Percentiles rank a stretch among this genome's conserved stretches.
Conservation (phyloP, 2,329 filamentous ascomycete genomes). For the Paraphoma sp. region DNA sequence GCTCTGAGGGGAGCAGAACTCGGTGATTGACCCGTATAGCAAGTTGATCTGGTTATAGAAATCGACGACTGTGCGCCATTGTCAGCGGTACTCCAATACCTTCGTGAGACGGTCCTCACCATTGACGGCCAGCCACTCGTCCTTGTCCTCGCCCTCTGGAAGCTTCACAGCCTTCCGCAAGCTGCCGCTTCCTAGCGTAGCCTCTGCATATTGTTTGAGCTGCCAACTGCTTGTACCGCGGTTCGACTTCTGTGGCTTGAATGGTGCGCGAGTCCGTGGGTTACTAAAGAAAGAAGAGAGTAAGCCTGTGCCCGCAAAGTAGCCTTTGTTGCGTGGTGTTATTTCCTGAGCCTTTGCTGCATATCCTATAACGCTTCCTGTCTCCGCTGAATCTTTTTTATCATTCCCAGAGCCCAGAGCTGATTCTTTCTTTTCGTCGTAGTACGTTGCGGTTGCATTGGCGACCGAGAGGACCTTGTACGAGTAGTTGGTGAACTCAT, state of each 20-base stretch:
- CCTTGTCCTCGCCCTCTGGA: constrained; percentile 95
- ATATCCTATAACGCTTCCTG: constrained; percentile 16
- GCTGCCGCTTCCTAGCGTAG: constrained; percentile 92
- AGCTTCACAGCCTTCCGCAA: constrained; percentile 95
- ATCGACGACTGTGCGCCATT: constrained; percentile 80
- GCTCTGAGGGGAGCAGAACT: constrained; percentile 96
- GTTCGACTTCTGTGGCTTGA: constrained; percentile 82
- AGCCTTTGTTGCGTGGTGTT: constrained; percentile 16
- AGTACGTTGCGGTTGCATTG: constrained; percentile 9
- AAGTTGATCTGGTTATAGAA: constrained; percentile 99
- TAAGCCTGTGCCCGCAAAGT: constrained; percentile 39
- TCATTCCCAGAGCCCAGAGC: constrained; percentile 19
- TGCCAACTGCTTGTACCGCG: constrained; percentile 93
- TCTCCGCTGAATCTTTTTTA: constrained; percentile 7
- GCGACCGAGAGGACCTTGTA: constrained; percentile 30
- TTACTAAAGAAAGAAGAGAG: constrained; percentile 65
- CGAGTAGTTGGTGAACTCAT: constrained; percentile 44
- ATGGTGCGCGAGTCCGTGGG: constrained; percentile 86
- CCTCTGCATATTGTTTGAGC: constrained; percentile 96
- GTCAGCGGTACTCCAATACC: constrained; percentile 14
- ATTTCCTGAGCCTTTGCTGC: constrained; percentile 8
- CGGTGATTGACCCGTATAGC: constrained; percentile 96
- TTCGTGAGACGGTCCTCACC: constrained; percentile 60
- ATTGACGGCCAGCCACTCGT: constrained; percentile 98
- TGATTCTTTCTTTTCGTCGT: constrained; percentile 5